phyloP scores from a whole-genome alignment of 1,139 yeast species.

The Candida tunisiensis region DNA sequence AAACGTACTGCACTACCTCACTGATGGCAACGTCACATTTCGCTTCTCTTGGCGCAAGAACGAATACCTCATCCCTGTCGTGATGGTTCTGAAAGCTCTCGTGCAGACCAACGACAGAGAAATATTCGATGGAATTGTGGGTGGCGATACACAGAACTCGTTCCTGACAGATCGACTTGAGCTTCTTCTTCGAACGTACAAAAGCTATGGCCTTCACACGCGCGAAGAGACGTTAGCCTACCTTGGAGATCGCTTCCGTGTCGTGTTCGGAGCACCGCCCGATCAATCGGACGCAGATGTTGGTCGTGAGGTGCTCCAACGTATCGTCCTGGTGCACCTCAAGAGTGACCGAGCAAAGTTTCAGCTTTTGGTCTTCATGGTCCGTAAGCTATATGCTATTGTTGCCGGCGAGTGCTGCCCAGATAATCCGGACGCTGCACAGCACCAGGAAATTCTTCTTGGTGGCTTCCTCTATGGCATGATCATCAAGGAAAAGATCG shows the following conservation, averaged over 20 bases:
- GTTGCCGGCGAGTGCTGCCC: constrained; percentile 97
- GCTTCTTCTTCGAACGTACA: constrained; percentile 74
- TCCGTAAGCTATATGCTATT: constrained; percentile 81
- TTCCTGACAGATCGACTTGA: constrained; percentile 97
- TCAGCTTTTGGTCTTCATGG: constrained; percentile 78
- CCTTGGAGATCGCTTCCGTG: constrained; percentile 89
- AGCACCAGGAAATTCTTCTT: constrained; percentile 89
- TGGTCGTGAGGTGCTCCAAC: constrained; percentile 65
- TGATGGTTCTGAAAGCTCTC: constrained; percentile 83
- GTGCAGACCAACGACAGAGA: constrained; percentile 86
- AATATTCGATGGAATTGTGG: constrained; percentile 90
- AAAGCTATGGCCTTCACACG: constrained; percentile 59
- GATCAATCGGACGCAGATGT: constrained; percentile 82
- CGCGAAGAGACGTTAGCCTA: constrained; percentile 83
- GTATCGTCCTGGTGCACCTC: constrained; percentile 84
- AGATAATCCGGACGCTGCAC: constrained; percentile 98
- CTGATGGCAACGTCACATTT: constrained; percentile 92
- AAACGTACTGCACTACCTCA: constrained; percentile 85
- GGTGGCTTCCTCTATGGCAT: constrained; percentile 96
- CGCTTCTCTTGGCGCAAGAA: constrained; percentile 95
- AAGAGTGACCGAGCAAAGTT: constrained; percentile 49
- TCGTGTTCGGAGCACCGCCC: constrained; percentile 78
- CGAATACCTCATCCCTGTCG: constrained; percentile 85
- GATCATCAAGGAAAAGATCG: constrained; percentile 92
- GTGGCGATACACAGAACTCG: constrained; percentile 71